A percentile compares a stretch with the other conserved stretches of the same genome.
phyloP scores from a whole-genome alignment of 164 flowering plant genomes.

The Dillenia turbinata region DNA sequence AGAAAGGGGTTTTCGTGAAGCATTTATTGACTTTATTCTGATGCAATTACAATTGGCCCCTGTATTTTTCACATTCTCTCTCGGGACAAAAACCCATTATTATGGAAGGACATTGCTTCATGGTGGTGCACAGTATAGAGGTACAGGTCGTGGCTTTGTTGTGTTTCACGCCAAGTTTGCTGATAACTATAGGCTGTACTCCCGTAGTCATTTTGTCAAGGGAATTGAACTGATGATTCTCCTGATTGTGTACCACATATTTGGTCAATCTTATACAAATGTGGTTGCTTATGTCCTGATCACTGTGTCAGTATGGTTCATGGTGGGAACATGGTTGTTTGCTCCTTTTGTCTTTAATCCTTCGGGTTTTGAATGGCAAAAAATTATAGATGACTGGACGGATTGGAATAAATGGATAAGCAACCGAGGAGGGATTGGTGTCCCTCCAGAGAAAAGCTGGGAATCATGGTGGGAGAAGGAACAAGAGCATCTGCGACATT shows the following conservation, averaged over 20 bases:
- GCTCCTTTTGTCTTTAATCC: constrained; percentile 99
- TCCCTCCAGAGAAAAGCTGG: constrained; percentile 91
- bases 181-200: constrained; percentile 85
- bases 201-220: constrained; percentile 95
- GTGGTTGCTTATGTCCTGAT: constrained; percentile 70
- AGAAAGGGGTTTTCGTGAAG: constrained; percentile 91
- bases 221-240: constrained; percentile 78
- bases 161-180: constrained; percentile 93
- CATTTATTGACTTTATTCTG: constrained; percentile 77
- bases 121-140: constrained; percentile 94
- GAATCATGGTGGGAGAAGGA: constrained; percentile 99
- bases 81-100: constrained; percentile 94
- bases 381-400: constrained; percentile 95
- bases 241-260: constrained; percentile 72
- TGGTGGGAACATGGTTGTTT: constrained; percentile 98
- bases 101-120: constrained; percentile 93
- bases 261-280: constrained; percentile 60
- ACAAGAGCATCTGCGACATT: constrained; percentile 81
- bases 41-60: constrained; percentile 98
- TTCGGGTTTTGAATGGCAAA: constrained; percentile 99
- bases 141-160: constrained; percentile 95
- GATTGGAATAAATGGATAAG: constrained; percentile 98
- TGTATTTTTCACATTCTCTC: constrained; percentile 96
- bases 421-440: constrained; percentile 93
- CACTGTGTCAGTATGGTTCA: constrained; percentile 91